Percentiles rank a stretch among this genome's conserved stretches.
These are phyloP conservation scores for Coprinellus micaceus DNA, from an alignment of 768 basidiomycete genomes.

Conservation along the genomic window DNA sequence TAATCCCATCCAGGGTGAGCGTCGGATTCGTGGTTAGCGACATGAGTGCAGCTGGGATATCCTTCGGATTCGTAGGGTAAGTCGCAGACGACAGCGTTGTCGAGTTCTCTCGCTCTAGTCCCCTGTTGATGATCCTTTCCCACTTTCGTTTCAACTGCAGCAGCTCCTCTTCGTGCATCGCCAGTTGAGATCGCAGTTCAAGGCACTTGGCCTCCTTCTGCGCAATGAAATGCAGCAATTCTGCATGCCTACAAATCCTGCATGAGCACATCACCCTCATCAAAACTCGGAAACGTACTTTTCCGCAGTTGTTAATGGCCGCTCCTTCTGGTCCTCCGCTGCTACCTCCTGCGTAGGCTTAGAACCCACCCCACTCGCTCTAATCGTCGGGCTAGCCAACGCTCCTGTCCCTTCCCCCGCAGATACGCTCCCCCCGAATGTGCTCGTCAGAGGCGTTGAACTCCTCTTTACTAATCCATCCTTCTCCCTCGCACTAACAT, in stretches of 20 bases:
- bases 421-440: conserved; percentile 3
- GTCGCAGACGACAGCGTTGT: conserved; percentile 14
- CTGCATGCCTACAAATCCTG: conserved; percentile 57
- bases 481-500: conserved; percentile 7
- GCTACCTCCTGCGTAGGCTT: not conserved
- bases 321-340: conserved; percentile 20
- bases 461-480: conserved; percentile 7
- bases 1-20: conserved; percentile 54
- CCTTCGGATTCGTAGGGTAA: not conserved
- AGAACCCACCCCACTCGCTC: conserved; percentile 1
- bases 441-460: conserved; percentile 14
- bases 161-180: conserved; percentile 69
- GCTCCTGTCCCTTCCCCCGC: conserved; percentile 8
- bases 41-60: conserved; percentile 6
- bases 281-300: conserved; percentile 45
- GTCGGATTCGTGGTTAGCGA: conserved; percentile 25
- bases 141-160: conserved; percentile 75
- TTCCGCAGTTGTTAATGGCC: conserved; percentile 59
- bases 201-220: conserved; percentile 84
- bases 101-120: conserved; percentile 38
- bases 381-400: conserved; percentile 10
- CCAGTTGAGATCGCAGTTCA: conserved; percentile 73
- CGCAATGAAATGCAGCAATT: conserved; percentile 78
- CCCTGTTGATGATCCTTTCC: conserved; percentile 73
- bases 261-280: not conserved